Evolutionary conservation across 805 yeast species (phyloP).

Genomic region (Vanderwaltozyma verrucispora): DNA sequence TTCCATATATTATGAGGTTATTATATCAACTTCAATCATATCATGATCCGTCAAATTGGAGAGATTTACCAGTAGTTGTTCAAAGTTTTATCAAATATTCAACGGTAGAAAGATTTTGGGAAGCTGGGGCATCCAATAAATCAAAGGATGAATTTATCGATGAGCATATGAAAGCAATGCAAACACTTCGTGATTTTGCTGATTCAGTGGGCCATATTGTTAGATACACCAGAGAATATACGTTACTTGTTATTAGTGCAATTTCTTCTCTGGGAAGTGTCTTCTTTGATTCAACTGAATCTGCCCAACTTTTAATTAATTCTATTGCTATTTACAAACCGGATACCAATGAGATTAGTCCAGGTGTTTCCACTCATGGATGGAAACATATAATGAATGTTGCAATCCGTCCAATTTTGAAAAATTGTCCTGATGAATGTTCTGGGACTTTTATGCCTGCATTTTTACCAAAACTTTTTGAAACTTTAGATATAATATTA

Average conservation of each 20-base stretch:
- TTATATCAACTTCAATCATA: conserved; percentile 88
- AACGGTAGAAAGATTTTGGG: conserved; percentile 95
- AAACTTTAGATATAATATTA: conserved; percentile 63
- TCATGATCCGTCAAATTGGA: conserved; percentile 91
- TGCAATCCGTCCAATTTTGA: conserved; percentile 74
- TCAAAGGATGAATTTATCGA: conserved; percentile 89
- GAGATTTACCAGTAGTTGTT: conserved; percentile 74
- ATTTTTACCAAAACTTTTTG: conserved; percentile 67
- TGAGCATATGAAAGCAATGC: conserved; percentile 89
- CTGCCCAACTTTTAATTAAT: conserved; percentile 67
- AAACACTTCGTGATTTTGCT: conserved; percentile 90
- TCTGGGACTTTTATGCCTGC: conserved; percentile 62
- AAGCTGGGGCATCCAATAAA: conserved; percentile 91
- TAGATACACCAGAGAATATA: conserved; percentile 92
- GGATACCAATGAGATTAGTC: conserved; percentile 37
- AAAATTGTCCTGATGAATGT: conserved; percentile 72
- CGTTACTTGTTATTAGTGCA: conserved; percentile 80
- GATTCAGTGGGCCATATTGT: conserved; percentile 95
- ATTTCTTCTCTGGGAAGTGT: conserved; percentile 85
- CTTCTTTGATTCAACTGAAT: conserved; percentile 72
- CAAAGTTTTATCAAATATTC: conserved; percentile 86
- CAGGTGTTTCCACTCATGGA: conserved; percentile 86
- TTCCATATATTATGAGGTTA: conserved; percentile 83
- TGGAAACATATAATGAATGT: conserved; percentile 96
- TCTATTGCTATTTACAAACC: conserved; percentile 65